Evolutionary conservation across 1,139 yeast species (phyloP), one percentile per base, ranked within the genome.

Genomic region (Magnusiomyces fungicola): DNA sequence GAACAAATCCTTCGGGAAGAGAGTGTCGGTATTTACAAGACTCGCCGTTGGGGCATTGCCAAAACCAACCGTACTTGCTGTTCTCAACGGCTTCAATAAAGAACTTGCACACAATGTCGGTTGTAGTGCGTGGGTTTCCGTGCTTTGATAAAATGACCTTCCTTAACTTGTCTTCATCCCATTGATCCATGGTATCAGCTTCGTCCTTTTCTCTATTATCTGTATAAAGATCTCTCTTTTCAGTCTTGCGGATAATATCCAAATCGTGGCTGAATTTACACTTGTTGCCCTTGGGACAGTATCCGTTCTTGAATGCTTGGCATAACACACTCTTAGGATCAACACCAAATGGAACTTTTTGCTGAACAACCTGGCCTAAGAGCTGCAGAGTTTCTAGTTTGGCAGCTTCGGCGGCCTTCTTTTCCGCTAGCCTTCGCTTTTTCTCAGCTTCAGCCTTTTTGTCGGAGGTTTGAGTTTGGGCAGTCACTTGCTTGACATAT

Each of bases 21-120:
- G 97, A 84, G 69, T 94, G 99, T 68, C 79, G 81, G 72, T 94
- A 94, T 73, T 84, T 92, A 78, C 99, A 94, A 51, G 80, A 83
- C 56, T 96, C 97, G 39, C 92, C 92, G 60, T 87, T 87, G 34
- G 98, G 99, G 72, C 99, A 92, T 30, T 79, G 78, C 99, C 98
- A 92, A 69, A 92, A 90, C 98, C 98, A 92, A 61, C 99, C 98
- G 65, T 94, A 92, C 66, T 92, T 90, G 51, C 95, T 94, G 63
- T 89, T 89, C 65, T 94, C 98, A 54, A 94, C 97, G 0, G 98
- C 98, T 54, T 89, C 96, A 60, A 92, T 86, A 70, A 94, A 94
- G 68, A 69, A 81, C 68, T 90, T 92, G 77, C 99, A 94, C 45
- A 94, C 89, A 57, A 78, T 94, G 56, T 92, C 97, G 1, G 99